phyloP scores from a whole-genome alignment of 1,284 basidiomycete genomes.

The Rhodotorula sp. region DNA sequence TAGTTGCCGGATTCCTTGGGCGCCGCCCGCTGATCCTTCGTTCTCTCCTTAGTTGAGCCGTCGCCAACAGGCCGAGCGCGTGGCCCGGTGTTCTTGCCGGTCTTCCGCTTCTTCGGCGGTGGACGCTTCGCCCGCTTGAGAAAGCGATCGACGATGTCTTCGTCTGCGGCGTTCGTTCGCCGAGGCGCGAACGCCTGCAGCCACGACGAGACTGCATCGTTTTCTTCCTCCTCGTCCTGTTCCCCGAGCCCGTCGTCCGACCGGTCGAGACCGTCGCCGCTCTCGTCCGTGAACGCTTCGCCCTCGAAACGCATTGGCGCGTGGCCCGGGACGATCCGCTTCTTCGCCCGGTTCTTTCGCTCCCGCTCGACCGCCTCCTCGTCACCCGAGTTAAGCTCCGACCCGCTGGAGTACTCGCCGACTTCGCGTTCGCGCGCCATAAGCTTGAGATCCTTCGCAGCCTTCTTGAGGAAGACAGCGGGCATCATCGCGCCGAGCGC shows the following conservation, averaged over 20 bases:
- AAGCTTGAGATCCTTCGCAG: constrained; percentile 39
- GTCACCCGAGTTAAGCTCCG: constrained; percentile 36
- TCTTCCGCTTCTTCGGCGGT: not conserved
- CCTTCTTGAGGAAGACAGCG: constrained; percentile 42
- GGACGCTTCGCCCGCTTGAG: constrained; percentile 29
- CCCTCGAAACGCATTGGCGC: constrained; percentile 32
- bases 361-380: constrained; percentile 23
- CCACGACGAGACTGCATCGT: constrained; percentile 38
- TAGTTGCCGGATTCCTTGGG: not conserved
- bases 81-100: not conserved
- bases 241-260: constrained; percentile 11
- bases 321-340: constrained; percentile 9
- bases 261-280: constrained; percentile 20
- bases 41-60: not conserved
- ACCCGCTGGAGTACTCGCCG: constrained; percentile 14
- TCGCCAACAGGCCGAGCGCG: too few species aligned
- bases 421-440: constrained; percentile 39
- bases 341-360: constrained; percentile 13
- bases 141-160: constrained; percentile 42
- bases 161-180: not conserved
- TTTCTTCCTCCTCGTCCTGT: constrained; percentile 29
- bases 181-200: constrained; percentile 31
- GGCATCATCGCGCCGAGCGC: constrained; percentile 44
- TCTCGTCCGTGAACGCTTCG: constrained; percentile 41
- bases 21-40: not conserved